phyloP scores from a whole-genome alignment of 257 asterid genomes.

The Ocimum tenuiflorum region DNA sequence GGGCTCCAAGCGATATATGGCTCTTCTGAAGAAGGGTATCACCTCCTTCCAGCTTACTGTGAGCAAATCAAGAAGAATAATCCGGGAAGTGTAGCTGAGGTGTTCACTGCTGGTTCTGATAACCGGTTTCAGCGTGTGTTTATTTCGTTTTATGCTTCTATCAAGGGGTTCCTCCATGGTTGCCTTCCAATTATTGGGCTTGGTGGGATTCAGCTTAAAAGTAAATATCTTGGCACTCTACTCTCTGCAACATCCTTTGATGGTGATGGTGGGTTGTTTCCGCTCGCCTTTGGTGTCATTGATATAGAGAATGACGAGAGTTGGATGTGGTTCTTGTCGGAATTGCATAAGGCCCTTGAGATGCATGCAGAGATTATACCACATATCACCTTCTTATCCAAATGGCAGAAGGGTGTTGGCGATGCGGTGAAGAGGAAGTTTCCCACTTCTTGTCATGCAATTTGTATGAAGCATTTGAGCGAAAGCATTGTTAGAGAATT shows the following conservation, averaged over 20 bases:
- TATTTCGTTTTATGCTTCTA: conserved; percentile 54
- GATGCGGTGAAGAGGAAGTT: conserved; percentile 59
- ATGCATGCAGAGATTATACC: conserved; percentile 44
- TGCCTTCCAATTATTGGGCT: conserved; percentile 63
- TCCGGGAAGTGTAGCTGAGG: conserved; percentile 68
- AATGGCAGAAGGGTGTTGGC: conserved; percentile 43
- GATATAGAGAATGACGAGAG: conserved; percentile 61
- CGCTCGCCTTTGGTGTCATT: conserved; percentile 62
- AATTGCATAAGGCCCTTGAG: conserved; percentile 51
- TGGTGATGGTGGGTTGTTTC: conserved; percentile 68
- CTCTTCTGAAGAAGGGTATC: conserved; percentile 75
- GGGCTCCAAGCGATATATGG: conserved; percentile 79
- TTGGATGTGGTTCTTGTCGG: conserved; percentile 77
- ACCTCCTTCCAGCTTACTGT: conserved; percentile 58
- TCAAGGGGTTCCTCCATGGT: conserved; percentile 54
- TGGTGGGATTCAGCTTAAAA: conserved; percentile 56
- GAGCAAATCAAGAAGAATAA: conserved; percentile 50
- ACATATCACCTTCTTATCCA: conserved; percentile 45
- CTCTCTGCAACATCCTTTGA: conserved; percentile 72
- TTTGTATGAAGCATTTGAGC: conserved; percentile 57
- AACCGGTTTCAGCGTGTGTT: conserved; percentile 60
- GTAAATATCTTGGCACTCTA: conserved; percentile 62
- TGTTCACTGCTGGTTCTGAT: conserved; percentile 50
- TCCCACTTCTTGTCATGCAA: conserved; percentile 39
- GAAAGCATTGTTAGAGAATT: conserved; percentile 63